Conservation (phyloP, 805 yeast genomes). For the Yamadazyma ubonensis region DNA sequence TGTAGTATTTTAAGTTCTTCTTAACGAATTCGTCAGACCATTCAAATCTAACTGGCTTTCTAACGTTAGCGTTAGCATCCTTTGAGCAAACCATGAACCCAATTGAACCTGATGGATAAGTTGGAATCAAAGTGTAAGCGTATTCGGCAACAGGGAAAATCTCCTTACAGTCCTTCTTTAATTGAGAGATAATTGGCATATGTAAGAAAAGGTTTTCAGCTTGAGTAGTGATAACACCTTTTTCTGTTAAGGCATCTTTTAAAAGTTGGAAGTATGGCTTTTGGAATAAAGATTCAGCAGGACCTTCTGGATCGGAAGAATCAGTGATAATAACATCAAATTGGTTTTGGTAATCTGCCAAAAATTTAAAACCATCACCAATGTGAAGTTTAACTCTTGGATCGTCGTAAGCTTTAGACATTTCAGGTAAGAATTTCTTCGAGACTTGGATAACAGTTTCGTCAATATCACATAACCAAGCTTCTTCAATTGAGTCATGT, state of each 20-base stretch:
- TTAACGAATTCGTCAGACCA: slow-evolving; percentile 61
- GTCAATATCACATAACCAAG: slow-evolving; percentile 91
- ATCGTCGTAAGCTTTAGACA: slow-evolving; percentile 80
- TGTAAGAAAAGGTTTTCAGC: slow-evolving; percentile 96
- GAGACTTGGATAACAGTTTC: slow-evolving; percentile 87
- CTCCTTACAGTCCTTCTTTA: slow-evolving; percentile 76
- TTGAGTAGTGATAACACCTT: slow-evolving; percentile 91
- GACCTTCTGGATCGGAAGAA: slow-evolving; percentile 98
- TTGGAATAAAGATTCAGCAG: slow-evolving; percentile 92
- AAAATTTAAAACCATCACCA: slow-evolving; percentile 97
- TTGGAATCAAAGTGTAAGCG: slow-evolving; percentile 90
- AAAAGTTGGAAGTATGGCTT: slow-evolving; percentile 85
- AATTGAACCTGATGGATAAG: slow-evolving; percentile 95
- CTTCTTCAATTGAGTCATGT: slow-evolving; percentile 83
- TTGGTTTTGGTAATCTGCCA: slow-evolving; percentile 75
- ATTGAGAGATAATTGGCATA: slow-evolving; percentile 74
- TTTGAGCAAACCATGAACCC: slow-evolving; percentile 98
- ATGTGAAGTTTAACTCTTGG: slow-evolving; percentile 89
- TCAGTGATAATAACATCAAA: slow-evolving; percentile 96
- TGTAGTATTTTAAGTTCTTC: slow-evolving; percentile 76
- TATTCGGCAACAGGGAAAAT: slow-evolving; percentile 92
- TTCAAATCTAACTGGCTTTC: slow-evolving; percentile 61
- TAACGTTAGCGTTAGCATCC: slow-evolving; percentile 62
- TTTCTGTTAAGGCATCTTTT: slow-evolving; percentile 82
- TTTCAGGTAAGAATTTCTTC: slow-evolving; percentile 81